phyloP scores from a whole-genome alignment of 2,329 filamentous ascomycete species.

The Pseudogymnoascus sp. region DNA sequence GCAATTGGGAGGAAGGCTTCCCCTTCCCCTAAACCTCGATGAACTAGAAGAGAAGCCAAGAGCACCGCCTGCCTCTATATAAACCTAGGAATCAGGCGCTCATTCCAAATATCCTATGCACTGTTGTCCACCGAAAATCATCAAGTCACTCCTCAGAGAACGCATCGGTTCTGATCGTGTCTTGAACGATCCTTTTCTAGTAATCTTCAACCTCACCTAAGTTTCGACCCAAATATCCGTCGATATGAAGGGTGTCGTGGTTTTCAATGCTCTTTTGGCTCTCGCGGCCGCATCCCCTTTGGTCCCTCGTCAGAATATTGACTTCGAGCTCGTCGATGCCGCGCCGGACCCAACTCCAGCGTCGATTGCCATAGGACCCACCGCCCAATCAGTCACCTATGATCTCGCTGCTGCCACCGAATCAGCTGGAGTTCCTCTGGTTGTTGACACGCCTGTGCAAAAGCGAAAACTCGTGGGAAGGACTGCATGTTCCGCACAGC shows the following conservation, averaged over 20 bases:
- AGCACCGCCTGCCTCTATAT: not conserved
- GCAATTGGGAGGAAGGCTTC: not conserved
- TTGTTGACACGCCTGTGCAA: not conserved
- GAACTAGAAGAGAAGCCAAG: not conserved
- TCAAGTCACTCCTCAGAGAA: not conserved
- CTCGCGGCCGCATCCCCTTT: slow-evolving; percentile 21
- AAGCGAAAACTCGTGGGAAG: not conserved
- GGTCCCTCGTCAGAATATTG: slow-evolving; percentile 25
- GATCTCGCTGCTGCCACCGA: slow-evolving; percentile 25
- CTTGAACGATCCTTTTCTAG: not conserved
- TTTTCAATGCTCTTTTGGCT: slow-evolving; percentile 10
- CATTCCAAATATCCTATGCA: not conserved
- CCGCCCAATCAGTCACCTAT: slow-evolving; percentile 24
- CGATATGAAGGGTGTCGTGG: not conserved
- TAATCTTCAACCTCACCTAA: not conserved
- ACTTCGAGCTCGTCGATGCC: slow-evolving; percentile 29
- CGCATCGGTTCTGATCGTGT: not conserved
- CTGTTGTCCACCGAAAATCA: not conserved
- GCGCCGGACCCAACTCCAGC: slow-evolving; percentile 26
- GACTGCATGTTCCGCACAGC: not conserved
- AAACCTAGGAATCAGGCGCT: not conserved
- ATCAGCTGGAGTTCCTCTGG: slow-evolving; percentile 12
- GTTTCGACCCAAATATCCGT: not conserved
- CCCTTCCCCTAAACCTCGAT: not conserved
- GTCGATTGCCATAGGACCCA: slow-evolving; percentile 26